Evolutionary conservation across 2,329 filamentous ascomycete genomes (phyloP), one percentile per base, ranked within the genome.

Genomic region (Periconia macrospinosa): DNA sequence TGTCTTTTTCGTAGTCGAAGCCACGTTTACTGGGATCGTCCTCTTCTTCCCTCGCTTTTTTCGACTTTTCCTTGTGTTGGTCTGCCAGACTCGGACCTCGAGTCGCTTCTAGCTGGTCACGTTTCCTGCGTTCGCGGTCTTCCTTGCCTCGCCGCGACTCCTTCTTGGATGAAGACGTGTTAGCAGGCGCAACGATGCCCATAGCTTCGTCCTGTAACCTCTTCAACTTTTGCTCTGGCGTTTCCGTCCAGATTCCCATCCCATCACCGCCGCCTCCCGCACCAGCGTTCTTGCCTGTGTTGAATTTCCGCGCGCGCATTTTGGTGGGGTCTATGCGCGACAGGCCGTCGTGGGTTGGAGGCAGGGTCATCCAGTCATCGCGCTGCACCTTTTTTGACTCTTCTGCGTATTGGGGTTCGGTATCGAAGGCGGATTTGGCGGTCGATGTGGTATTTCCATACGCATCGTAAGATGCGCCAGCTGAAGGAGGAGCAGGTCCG

Each of bases 1-100:
- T 96, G 72, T 97, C 94, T 78, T 97, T 97, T 73, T 97, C 91
- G 58, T 86, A 83, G 76, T 97, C 91, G 75, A 97, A 97, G 0
- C 85, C 88, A 56, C 93, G 82, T 74, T 89, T 88, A 73, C 91
- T 96, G 0, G 94, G 93, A 70, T 97, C 92, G 74, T 97, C 93
- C 46, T 79, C 78, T 19, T 94, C 90, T 58, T 91, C 85, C 57
- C 87, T 85, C 17, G 82, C 78, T 37, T 73, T 75, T 19, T 70
- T 73, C 33, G 33, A 37, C 33, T 37, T 37, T 57, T 76, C 76
- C 55, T 74, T 71, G 49, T 81, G 79, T 58, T 78, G 72, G 52
- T 79, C 76, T 45, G 79, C 75, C 19, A 82, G 57, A 30, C 77
- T 79, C 57, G 75, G 75, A 10, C 76, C 76, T 18, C 74, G 61